phyloP scores from a whole-genome alignment of 2,329 filamentous ascomycete species.

The Fusarium chaquense region DNA sequence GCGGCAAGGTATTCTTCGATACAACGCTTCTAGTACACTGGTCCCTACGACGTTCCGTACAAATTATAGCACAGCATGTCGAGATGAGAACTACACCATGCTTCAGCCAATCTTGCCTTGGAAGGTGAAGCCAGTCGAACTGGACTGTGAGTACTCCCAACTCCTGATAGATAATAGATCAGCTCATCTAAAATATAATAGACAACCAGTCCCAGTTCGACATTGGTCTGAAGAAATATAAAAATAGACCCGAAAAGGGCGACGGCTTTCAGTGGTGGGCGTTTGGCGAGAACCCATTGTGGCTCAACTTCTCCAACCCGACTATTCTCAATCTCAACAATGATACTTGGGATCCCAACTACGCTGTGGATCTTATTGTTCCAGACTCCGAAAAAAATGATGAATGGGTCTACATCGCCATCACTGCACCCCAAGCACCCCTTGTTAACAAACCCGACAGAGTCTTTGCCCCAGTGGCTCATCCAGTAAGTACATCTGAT shows the following conservation, averaged over 20 bases:
- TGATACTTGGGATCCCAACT: constrained; percentile 12
- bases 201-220: neutral
- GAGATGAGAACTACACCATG: constrained; percentile 35
- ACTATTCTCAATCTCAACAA: constrained; percentile 25
- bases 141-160: neutral
- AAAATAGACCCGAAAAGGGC: neutral
- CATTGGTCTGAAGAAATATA: neutral
- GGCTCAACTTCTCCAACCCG: constrained; percentile 31
- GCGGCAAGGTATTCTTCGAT: constrained; percentile 33
- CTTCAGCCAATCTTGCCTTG: constrained; percentile 38
- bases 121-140: constrained; percentile 3
- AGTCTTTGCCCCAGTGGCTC: constrained; percentile 19
- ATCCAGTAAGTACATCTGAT: constrained; percentile 27
- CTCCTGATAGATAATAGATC: neutral
- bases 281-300: constrained; percentile 21
- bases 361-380: constrained; percentile 25
- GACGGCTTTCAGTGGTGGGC: constrained; percentile 9
- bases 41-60: constrained; percentile 7
- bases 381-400: neutral
- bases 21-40: constrained; percentile 15
- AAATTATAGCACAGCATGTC: constrained; percentile 27
- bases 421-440: constrained; percentile 11
- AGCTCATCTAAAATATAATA: neutral
- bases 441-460: neutral
- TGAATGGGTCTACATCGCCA: constrained; percentile 28